Evolutionary conservation across 257 asterid genomes (phyloP).

Genomic region (Primulina huaijiensis): DNA sequence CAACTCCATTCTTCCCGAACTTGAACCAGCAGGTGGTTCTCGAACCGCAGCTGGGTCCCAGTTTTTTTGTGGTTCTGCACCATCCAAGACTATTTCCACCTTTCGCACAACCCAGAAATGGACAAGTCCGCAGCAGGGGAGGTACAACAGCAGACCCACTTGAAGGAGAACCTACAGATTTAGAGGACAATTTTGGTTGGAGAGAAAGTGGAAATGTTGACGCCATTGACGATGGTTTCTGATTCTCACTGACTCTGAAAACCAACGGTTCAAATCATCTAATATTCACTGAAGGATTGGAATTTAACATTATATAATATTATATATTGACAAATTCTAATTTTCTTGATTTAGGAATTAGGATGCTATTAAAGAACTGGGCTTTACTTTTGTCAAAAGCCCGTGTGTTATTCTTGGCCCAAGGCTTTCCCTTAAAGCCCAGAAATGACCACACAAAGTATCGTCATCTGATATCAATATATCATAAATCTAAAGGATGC

Average conservation of each 20-base stretch:
- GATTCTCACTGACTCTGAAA: background rate
- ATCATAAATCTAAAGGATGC: too few relatives aligned
- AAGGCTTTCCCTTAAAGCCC: too few relatives aligned
- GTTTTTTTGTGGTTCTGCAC: conserved; percentile 36
- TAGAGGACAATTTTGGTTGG: conserved; percentile 33
- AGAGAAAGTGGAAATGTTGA: conserved; percentile 38
- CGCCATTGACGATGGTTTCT: conserved; percentile 39
- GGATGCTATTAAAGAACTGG: too few relatives aligned
- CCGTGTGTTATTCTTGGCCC: too few relatives aligned
- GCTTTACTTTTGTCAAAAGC: too few relatives aligned
- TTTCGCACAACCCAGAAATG: conserved; percentile 31
- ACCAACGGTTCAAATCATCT: conserved; percentile 16
- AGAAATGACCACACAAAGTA: too few relatives aligned
- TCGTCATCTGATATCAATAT: too few relatives aligned
- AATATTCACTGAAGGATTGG: too few relatives aligned
- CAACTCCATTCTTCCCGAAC: conserved; percentile 88
- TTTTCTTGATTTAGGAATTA: too few relatives aligned
- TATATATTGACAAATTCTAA: too few relatives aligned
- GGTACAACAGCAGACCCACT: background rate
- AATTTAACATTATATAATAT: too few relatives aligned
- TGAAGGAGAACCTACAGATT: conserved; percentile 23
- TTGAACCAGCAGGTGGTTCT: conserved; percentile 79
- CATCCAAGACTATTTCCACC: conserved; percentile 36
- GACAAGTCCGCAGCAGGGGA: conserved; percentile 26
- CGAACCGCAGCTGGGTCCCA: conserved; percentile 58